Evolutionary conservation across 768 basidiomycete genomes (phyloP), one percentile per base, ranked within the genome.

Genomic region (Paxillus ammoniavirescens): DNA sequence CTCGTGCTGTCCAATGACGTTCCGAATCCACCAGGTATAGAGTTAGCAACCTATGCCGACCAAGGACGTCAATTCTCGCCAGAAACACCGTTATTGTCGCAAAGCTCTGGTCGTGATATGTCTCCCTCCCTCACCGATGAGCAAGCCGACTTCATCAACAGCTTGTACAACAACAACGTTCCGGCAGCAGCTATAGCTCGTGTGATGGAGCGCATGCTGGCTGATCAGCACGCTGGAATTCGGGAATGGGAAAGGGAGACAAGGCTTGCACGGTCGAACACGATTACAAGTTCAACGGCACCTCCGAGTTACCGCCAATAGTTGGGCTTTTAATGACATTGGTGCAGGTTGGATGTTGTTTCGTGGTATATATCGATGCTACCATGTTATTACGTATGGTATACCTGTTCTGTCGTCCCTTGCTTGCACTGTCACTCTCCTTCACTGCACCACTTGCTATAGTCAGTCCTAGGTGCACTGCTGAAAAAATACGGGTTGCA

Each of bases 81-180:
- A 4, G 45, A 42, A 21, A 21, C 30, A 14, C 31, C n/a, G 5
- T 41, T 35, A 41, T 41, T 21, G 10, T 13, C 45, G 7, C 33
- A 48, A 5, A 35, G 7, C 38, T 37, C 41, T 8, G 45, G 41
- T 3, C 59, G 40, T 18, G 55, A 53, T 15, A 18, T 40, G 31
- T 54, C 55, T 14, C 61, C 53, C 5, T 42, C 49, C 33, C 49
- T 66, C 38, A 66, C 57, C 4, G 65, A 65, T 48, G 60, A 61
- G 44, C 61, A 66, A 14, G 65, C 63, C 9, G 64, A 65, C 35
- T 63, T 66, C 33, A 59, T 64, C 47, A 60, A 61, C 23, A 54
- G 52, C 26, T 42, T 66, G 17, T 54, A 64, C 47, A 62, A 42
- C 5, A 66, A 56, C 33, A 60, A 66, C 3, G 51, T 66, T 5